Evolutionary conservation across 495 filamentous ascomycete genomes (phyloP).

Genomic region (Penicillium paradoxum): DNA sequence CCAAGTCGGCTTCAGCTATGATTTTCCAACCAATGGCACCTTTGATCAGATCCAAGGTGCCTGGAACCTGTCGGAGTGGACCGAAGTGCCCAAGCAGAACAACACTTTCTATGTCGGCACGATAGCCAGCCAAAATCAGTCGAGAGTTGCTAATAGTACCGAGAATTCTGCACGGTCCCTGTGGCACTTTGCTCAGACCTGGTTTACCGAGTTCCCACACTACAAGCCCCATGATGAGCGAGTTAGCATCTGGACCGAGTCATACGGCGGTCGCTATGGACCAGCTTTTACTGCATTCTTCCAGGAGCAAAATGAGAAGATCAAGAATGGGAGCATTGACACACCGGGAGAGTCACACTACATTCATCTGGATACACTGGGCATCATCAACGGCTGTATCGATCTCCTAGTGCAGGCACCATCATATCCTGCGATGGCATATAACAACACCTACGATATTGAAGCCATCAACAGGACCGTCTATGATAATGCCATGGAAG

Average conservation of each 20-base stretch:
- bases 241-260: constrained; percentile 52
- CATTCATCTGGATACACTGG: constrained; percentile 47
- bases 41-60: constrained; percentile 33
- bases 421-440: constrained; percentile 61
- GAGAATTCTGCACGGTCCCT: constrained; percentile 49
- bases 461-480: constrained; percentile 54
- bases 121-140: constrained; percentile 44
- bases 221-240: constrained; percentile 52
- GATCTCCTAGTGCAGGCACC: constrained; percentile 66
- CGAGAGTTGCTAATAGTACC: constrained; percentile 46
- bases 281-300: constrained; percentile 62
- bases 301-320: constrained; percentile 58
- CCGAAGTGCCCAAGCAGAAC: constrained; percentile 50
- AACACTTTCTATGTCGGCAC: constrained; percentile 59
- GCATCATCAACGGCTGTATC: constrained; percentile 68
- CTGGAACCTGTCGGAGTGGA: constrained; percentile 30
- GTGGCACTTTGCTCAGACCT: constrained; percentile 56
- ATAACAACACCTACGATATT: constrained; percentile 73
- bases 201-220: constrained; percentile 51
- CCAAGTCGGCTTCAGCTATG: constrained; percentile 59
- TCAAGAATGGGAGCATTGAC: constrained; percentile 34
- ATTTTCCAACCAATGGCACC: constrained; percentile 40
- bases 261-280: constrained; percentile 65
- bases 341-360: constrained; percentile 25
- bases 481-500: constrained; percentile 45